Conservation (phyloP, 1,284 basidiomycete species). For the Marasmius sp. region DNA sequence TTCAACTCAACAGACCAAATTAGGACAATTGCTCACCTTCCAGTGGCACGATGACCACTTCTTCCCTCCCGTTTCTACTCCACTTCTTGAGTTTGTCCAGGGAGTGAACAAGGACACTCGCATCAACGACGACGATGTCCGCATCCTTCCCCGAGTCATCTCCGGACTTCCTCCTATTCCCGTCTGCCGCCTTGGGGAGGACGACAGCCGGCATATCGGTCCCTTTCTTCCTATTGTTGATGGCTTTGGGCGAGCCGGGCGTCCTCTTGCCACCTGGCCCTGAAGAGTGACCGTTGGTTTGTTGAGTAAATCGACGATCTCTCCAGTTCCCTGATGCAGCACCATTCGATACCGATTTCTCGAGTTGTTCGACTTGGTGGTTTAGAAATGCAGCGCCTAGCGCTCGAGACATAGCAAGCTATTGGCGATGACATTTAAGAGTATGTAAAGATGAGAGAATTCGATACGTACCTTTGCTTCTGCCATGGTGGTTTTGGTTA, state of each 20-base stretch:
- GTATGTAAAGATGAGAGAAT: background rate
- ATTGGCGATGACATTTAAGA: conserved; percentile 27
- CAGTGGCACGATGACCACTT: conserved; percentile 79
- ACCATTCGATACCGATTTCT: conserved; percentile 65
- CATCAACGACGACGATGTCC: conserved; percentile 80
- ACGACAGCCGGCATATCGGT: conserved; percentile 25
- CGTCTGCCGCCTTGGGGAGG: conserved; percentile 13
- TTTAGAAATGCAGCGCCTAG: conserved; percentile 80
- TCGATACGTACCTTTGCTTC: background rate
- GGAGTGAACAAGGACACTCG: conserved; percentile 84
- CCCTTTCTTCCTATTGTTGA: conserved; percentile 29
- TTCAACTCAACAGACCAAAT: background rate
- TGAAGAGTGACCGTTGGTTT: conserved; percentile 14
- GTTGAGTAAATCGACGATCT: conserved; percentile 37
- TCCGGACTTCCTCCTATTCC: conserved; percentile 33
- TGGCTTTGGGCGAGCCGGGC: background rate
- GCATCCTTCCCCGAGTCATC: conserved; percentile 56
- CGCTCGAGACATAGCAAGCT: conserved; percentile 77
- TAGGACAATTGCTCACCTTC: conserved; percentile 62
- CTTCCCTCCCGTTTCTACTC: conserved; percentile 69
- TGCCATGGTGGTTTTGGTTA: background rate
- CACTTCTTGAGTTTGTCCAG: conserved; percentile 80
- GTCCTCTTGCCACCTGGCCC: conserved; percentile 21
- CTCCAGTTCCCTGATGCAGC: conserved; percentile 59
- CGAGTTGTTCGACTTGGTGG: conserved; percentile 81